Percentiles rank a stretch among this genome's conserved stretches.
These are phyloP conservation scores for Globisporangium middletonii DNA, from an alignment of 352 stramenopile genomes.

Conservation along the genomic window DNA sequence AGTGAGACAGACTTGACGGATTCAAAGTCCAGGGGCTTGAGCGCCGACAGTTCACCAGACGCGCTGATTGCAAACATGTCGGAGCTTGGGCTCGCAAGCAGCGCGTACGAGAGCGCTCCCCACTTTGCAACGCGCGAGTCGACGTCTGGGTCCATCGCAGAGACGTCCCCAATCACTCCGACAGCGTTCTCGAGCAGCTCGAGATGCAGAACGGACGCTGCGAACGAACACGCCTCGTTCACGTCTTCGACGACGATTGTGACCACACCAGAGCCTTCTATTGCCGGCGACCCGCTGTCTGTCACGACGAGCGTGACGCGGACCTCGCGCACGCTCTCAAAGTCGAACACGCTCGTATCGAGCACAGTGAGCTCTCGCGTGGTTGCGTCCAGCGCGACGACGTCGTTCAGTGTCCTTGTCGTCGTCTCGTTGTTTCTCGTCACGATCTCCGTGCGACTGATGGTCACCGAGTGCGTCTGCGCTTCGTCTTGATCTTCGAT, in stretches of 20 bases:
- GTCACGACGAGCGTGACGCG: not conserved
- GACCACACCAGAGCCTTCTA: not conserved
- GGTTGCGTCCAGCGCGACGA: not conserved
- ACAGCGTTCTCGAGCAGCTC: not conserved
- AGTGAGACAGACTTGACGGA: not conserved
- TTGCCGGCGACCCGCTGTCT: conserved; percentile 2
- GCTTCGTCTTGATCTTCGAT: conserved; percentile 5
- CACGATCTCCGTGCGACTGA: not conserved
- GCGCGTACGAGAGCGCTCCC: conserved; percentile 4
- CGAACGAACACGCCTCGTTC: conserved; percentile 7
- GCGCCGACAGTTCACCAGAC: not conserved
- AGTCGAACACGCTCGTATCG: conserved; percentile 2
- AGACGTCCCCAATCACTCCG: not conserved
- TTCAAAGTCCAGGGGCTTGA: conserved; percentile 6
- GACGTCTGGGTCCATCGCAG: conserved; percentile 1
- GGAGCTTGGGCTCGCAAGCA: not conserved
- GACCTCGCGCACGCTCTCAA: conserved; percentile 3
- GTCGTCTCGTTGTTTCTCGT: conserved; percentile 1
- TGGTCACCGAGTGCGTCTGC: conserved; percentile 5
- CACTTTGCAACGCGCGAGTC: not conserved
- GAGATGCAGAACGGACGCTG: not conserved
- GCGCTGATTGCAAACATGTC: conserved; percentile 3
- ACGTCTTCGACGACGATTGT: conserved; percentile 1
- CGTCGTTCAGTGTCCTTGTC: not conserved
- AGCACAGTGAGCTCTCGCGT: not conserved